Evolutionary conservation across 2,329 filamentous ascomycete genomes (phyloP).

Genomic region (Paecilomyces niveus): DNA sequence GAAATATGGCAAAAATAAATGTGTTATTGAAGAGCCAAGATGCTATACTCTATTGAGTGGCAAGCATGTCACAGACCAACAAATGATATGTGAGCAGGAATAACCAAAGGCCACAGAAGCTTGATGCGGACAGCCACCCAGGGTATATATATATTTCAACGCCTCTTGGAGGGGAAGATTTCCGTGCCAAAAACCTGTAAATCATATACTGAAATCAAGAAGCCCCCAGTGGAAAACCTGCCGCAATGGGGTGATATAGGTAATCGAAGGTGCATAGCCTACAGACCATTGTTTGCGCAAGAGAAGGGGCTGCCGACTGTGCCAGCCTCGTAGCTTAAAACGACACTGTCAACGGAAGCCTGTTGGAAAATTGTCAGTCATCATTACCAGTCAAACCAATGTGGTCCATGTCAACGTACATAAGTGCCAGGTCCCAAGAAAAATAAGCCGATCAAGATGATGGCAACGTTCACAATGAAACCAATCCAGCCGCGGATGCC

Average conservation of each 20-base stretch:
- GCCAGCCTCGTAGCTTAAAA: constrained; percentile 61
- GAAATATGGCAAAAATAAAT: not conserved
- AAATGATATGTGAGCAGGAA: not conserved
- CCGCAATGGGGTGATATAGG: not conserved
- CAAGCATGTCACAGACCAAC: not conserved
- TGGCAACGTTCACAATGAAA: constrained; percentile 56
- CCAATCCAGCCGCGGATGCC: constrained; percentile 38
- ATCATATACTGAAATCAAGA: not conserved
- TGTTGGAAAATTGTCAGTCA: constrained; percentile 13
- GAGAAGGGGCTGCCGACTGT: constrained; percentile 66
- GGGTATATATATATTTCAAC: not conserved
- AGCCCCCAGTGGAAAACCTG: not conserved
- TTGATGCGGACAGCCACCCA: not conserved
- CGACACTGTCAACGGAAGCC: constrained; percentile 39
- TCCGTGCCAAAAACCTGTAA: not conserved
- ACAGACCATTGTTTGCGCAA: constrained; percentile 48
- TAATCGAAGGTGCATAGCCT: not conserved
- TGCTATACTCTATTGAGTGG: not conserved
- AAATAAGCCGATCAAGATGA: constrained; percentile 70
- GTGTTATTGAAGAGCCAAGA: not conserved
- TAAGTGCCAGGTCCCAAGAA: constrained; percentile 82
- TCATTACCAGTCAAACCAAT: constrained; percentile 31
- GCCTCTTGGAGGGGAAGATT: not conserved
- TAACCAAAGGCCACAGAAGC: not conserved
- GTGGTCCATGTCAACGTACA: constrained; percentile 25